Evolutionary conservation across 2,329 filamentous ascomycete species (phyloP).

Genomic region (Didymella glomerata): DNA sequence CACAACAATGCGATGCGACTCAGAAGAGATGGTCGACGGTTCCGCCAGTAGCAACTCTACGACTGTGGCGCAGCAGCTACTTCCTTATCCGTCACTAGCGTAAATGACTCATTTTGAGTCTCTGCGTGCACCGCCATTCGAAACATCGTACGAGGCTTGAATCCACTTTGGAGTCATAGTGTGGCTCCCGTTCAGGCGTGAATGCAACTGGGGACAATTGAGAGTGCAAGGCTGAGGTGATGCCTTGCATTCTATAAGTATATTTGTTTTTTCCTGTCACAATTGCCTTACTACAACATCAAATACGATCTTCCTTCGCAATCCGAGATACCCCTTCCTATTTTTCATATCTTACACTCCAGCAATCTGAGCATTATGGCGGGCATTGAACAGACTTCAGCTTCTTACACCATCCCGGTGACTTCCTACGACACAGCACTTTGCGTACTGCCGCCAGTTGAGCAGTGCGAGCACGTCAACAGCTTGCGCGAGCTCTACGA

Average conservation of each 20-base stretch:
- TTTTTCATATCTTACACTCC: not conserved
- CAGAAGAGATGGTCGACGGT: not conserved
- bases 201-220: not conserved
- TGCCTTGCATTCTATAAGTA: conserved; percentile 15
- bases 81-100: conserved; percentile 25
- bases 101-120: conserved; percentile 40
- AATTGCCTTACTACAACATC: not conserved
- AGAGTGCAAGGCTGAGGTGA: not conserved
- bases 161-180: conserved; percentile 26
- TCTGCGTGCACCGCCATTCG: conserved; percentile 17
- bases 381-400: conserved; percentile 7
- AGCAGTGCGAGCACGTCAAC: conserved; percentile 61
- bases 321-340: conserved; percentile 23
- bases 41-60: not conserved
- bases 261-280: not conserved
- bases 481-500: conserved; percentile 69
- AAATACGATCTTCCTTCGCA: conserved; percentile 1
- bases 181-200: conserved; percentile 13
- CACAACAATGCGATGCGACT: not conserved
- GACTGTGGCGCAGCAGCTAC: conserved; percentile 26
- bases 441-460: conserved; percentile 64
- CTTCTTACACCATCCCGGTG: conserved; percentile 28
- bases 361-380: conserved; percentile 30
- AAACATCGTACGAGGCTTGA: conserved; percentile 2
- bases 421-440: conserved; percentile 67